phyloP scores from a whole-genome alignment of 345 rosid species.

The Hirschfeldia incana region DNA sequence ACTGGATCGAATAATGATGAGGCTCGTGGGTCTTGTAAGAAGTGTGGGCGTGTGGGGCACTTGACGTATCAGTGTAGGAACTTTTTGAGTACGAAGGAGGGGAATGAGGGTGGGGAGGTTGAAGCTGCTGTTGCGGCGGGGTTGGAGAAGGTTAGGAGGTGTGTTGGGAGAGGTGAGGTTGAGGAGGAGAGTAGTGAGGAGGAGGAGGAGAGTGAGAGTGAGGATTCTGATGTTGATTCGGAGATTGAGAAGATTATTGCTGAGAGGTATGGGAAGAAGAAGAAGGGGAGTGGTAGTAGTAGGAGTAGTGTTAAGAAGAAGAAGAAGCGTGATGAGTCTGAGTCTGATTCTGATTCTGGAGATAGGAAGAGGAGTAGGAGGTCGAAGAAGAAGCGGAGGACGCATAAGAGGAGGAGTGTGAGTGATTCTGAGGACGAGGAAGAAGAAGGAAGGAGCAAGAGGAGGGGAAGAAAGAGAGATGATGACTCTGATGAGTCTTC shows the following conservation, averaged over 20 bases:
- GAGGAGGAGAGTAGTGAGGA: slow-evolving; percentile 56
- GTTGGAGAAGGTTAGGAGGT: slow-evolving; percentile 71
- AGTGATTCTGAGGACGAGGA: slow-evolving; percentile 70
- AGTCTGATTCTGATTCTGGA: slow-evolving; percentile 51
- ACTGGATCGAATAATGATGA: slow-evolving; percentile 77
- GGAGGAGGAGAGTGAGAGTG: slow-evolving; percentile 74
- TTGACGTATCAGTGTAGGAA: slow-evolving; percentile 88
- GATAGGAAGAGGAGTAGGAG: slow-evolving; percentile 74
- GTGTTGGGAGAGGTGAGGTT: slow-evolving; percentile 48
- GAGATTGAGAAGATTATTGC: slow-evolving; percentile 94
- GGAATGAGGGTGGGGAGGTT: slow-evolving; percentile 55
- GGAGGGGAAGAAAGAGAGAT: slow-evolving; percentile 51
- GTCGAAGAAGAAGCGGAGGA: slow-evolving; percentile 70
- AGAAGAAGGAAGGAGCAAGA: slow-evolving; percentile 50
- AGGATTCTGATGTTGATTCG: slow-evolving; percentile 81
- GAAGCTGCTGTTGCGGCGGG: slow-evolving; percentile 68
- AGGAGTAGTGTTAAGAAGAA: slow-evolving; percentile 32
- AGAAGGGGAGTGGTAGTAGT: slow-evolving; percentile 20
- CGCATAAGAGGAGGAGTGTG: slow-evolving; percentile 50
- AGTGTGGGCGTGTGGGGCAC: slow-evolving; percentile 93
- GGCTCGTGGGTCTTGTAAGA: slow-evolving; percentile 92
- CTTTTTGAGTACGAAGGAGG: slow-evolving; percentile 77
- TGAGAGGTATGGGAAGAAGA: slow-evolving; percentile 73
- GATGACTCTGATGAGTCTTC: slow-evolving; percentile 35
- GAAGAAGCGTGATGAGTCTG: slow-evolving; percentile 43